These are phyloP conservation scores for Exobasidium rhododendri DNA, from an alignment of 1,284 basidiomycete genomes.

Conservation along the genomic window DNA sequence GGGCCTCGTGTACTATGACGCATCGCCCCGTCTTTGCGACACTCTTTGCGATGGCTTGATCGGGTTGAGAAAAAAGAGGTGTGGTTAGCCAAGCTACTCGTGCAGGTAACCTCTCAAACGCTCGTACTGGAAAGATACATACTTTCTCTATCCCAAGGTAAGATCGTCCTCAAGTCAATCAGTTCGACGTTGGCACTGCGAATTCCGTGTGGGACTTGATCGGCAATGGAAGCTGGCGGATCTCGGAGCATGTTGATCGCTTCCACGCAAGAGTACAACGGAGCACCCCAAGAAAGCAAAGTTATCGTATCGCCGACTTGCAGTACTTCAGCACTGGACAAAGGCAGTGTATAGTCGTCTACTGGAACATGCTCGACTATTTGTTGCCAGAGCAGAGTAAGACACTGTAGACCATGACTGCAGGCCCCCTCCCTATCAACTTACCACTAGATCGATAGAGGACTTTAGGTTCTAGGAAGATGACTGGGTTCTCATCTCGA, in stretches of 20 bases:
- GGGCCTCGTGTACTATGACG: conserved; percentile 47
- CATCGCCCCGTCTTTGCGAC: conserved; percentile 45
- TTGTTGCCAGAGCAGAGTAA: conserved; percentile 9
- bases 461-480: conserved; percentile 92
- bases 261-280: conserved; percentile 82
- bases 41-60: conserved; percentile 21
- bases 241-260: conserved; percentile 67
- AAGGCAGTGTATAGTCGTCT: conserved; percentile 78
- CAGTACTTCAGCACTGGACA: conserved; percentile 74
- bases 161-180: conserved; percentile 82
- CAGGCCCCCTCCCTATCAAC: too few relatives aligned
- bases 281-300: conserved; percentile 84
- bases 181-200: conserved; percentile 75
- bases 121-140: conserved; percentile 2
- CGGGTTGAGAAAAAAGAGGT: neutral
- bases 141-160: conserved; percentile 80
- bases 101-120: neutral
- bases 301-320: conserved; percentile 75
- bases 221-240: conserved; percentile 67
- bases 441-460: conserved; percentile 69
- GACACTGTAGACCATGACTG: too few relatives aligned
- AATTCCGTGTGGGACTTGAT: conserved; percentile 68
- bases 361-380: conserved; percentile 84
- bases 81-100: neutral
- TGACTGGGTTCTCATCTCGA: conserved; percentile 84